Conservation (phyloP, 2,329 filamentous ascomycete genomes). For the Stachybotrys elegans region DNA sequence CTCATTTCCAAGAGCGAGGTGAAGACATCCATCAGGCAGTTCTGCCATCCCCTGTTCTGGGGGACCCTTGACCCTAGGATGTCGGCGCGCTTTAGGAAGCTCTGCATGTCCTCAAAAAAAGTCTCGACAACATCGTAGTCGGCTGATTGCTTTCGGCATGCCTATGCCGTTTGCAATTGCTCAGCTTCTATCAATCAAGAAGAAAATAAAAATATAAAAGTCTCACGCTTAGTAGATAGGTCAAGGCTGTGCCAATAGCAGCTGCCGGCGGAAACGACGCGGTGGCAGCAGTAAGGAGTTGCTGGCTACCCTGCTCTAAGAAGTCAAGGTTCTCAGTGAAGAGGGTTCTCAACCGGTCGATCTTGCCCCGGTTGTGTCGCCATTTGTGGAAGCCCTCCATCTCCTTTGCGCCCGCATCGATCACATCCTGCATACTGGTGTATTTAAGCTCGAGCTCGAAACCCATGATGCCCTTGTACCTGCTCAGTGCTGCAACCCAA, state of each 20-base stretch:
- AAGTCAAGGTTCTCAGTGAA: conserved; percentile 23
- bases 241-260: conserved; percentile 27
- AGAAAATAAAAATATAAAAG: too few relatives aligned
- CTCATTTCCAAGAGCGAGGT: conserved; percentile 26
- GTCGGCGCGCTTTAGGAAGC: conserved; percentile 27
- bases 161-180: conserved; percentile 6
- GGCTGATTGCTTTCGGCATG: conserved; percentile 22
- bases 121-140: conserved; percentile 33
- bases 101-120: conserved; percentile 33
- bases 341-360: conserved; percentile 23
- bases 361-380: conserved; percentile 26
- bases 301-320: conserved; percentile 21
- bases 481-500: conserved; percentile 26
- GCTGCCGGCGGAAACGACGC: conserved; percentile 25
- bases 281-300: conserved; percentile 22
- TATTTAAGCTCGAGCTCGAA: conserved; percentile 24
- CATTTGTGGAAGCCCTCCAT: conserved; percentile 27
- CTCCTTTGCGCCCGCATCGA: conserved; percentile 18
- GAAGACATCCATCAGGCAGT: conserved; percentile 31
- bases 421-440: conserved; percentile 19
- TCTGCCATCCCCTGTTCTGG: conserved; percentile 21
- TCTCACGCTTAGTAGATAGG: conserved; percentile 22
- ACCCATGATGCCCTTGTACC: conserved; percentile 25
- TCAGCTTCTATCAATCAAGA: neutral
- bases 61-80: conserved; percentile 27